Percentiles rank a stretch among this genome's conserved stretches.
These are phyloP conservation scores for Amauroascus niger DNA, from an alignment of 2,329 filamentous ascomycete genomes.

Conservation along the genomic window DNA sequence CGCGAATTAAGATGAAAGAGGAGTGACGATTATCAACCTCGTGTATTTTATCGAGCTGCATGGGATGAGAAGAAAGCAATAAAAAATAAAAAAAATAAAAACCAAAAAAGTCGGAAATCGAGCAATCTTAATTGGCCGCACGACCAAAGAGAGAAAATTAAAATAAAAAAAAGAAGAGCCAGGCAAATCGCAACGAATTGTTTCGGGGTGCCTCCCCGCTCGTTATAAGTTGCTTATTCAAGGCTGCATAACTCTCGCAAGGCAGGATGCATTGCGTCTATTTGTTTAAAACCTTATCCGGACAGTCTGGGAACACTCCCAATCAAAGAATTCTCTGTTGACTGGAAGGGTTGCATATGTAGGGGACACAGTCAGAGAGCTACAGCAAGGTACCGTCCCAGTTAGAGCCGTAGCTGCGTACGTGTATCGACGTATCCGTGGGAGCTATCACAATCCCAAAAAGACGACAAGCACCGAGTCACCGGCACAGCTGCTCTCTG, in stretches of 20 bases:
- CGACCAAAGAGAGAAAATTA: neutral
- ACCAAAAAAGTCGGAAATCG: neutral
- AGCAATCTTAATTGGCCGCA: neutral
- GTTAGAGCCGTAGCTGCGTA: neutral
- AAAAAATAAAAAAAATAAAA: constrained; percentile 1
- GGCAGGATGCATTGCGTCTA: constrained; percentile 10
- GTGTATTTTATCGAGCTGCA: neutral
- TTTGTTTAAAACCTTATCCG: constrained; percentile 12
- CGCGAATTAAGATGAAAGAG: neutral
- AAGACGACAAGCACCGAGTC: neutral
- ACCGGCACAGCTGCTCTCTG: neutral
- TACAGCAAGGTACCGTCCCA: neutral
- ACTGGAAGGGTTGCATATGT: constrained; percentile 2
- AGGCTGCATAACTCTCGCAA: constrained; percentile 10
- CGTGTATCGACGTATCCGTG: neutral
- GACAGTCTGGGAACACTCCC: neutral
- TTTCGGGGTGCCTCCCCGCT: constrained; percentile 2
- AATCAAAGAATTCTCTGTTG: neutral
- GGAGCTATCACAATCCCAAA: neutral
- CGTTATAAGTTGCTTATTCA: constrained; percentile 7
- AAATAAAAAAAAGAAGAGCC: neutral
- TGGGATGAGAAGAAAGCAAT: neutral
- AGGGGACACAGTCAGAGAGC: neutral
- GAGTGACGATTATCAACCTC: neutral
- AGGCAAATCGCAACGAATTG: neutral